These are phyloP conservation scores for Leishmania gerbilli DNA, from an alignment of 208 protist genomes.

Conservation along the genomic window DNA sequence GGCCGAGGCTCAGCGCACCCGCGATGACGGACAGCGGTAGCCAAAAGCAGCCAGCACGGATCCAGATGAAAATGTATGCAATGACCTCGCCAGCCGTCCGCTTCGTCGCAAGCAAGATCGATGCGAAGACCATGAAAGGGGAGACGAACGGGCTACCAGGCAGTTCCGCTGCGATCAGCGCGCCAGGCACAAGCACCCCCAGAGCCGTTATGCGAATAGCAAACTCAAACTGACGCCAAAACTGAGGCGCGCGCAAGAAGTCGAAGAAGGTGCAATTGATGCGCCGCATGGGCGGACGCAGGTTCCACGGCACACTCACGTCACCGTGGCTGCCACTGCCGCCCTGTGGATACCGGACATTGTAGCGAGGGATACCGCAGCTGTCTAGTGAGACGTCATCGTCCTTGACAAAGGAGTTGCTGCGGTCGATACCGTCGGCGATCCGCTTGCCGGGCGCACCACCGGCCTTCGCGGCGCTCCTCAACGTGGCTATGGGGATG, in stretches of 20 bases:
- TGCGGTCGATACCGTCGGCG: constrained; percentile 3
- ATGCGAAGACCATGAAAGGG: constrained; percentile 61
- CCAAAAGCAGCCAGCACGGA: constrained; percentile 75
- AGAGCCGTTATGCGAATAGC: constrained; percentile 70
- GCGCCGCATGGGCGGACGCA: constrained; percentile 35
- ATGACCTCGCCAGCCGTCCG: constrained; percentile 73
- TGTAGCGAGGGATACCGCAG: constrained; percentile 68
- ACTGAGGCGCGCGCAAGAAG: constrained; percentile 56
- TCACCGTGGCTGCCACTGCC: constrained; percentile 21
- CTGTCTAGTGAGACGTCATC: constrained; percentile 56
- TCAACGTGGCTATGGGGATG: constrained; percentile 9
- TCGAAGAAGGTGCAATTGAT: constrained; percentile 64
- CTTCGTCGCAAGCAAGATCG: constrained; percentile 67
- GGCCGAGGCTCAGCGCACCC: constrained; percentile 53
- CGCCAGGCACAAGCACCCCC: constrained; percentile 60
- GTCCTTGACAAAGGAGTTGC: constrained; percentile 15
- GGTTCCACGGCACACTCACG: constrained; percentile 73
- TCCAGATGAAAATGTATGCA: constrained; percentile 73
- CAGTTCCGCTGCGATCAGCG: constrained; percentile 59
- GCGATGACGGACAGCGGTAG: constrained; percentile 73
- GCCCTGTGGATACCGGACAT: constrained; percentile 41
- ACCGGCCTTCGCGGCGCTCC: neutral
- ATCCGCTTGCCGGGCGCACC: constrained; percentile 17
- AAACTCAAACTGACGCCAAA: constrained; percentile 85
- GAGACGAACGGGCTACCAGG: constrained; percentile 70